Evolutionary conservation across 768 basidiomycete genomes (phyloP), one percentile per base, ranked within the genome.

Genomic region (Collybia sp.): DNA sequence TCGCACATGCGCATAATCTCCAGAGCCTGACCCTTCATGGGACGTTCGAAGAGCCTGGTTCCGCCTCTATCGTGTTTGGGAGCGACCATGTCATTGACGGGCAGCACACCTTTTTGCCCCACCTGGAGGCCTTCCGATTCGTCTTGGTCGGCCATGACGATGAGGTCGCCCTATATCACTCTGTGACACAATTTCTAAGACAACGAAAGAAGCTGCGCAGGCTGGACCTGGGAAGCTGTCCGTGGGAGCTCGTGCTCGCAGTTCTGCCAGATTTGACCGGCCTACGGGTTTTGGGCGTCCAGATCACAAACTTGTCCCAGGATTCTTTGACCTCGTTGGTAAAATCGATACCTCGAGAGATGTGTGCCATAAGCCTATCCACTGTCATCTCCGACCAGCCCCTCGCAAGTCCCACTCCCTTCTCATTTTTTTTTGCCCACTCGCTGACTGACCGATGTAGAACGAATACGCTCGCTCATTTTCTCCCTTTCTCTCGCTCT

Each of bases 11-110:
- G 2, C 73, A 79, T 52, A 75, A 75, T 36, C 66, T 86, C 40
- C 72, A 77, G 55, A 77, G 77, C 49, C 65, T 86, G 32, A 85
- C 83, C 0, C 61, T 86, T 6, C 83, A 85, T 51, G 82, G 83
- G 18, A 80, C 76, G 25, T 77, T 84, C 49, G 80, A 79, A 53
- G 78, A 81, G 45, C 76, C 79, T 0, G 67, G 58, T 13, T 71
- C 77, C 1, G 83, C 82, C 13, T 65, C 72, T 2, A 78, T 82
- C 13, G 70, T 86, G 19, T 82, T 86, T 50, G 73, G 65, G 3
- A 77, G 74, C 44, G 82, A 85, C 57, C 79, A 83, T 49, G 62
- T 84, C 43, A 72, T 80, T 51, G 75, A 78, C 46, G 75, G 72
- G 11, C 52, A 60, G 35, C 82, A 84, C 57, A 80, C 80, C 0